phyloP scores from a whole-genome alignment of 2,329 filamentous ascomycete species.

The Zasmidium citrigriseum region DNA sequence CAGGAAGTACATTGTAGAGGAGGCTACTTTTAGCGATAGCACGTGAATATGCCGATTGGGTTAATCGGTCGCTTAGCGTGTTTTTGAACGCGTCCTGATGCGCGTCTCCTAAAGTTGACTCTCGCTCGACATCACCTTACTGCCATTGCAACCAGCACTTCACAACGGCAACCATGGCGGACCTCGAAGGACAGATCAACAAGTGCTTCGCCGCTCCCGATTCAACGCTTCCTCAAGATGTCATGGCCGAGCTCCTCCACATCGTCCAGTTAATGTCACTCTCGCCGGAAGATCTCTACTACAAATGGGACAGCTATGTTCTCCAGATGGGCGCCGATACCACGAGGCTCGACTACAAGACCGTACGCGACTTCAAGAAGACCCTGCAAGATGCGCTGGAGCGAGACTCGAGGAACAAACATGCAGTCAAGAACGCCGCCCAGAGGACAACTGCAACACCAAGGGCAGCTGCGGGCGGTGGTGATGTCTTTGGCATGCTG shows the following conservation, averaged over 20 bases:
- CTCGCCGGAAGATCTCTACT: conserved; percentile 82
- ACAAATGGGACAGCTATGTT: conserved; percentile 98
- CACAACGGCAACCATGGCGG: conserved; percentile 46
- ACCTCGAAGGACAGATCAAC: conserved; percentile 55
- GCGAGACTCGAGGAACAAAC: conserved; percentile 68
- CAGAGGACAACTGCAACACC: conserved; percentile 63
- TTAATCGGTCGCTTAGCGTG: no score
- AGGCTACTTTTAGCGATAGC: no score
- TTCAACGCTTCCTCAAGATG: conserved; percentile 68
- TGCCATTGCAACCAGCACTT: not conserved
- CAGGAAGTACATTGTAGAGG: no score
- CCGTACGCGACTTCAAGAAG: conserved; percentile 77
- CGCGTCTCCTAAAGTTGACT: not conserved
- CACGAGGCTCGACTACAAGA: conserved; percentile 68
- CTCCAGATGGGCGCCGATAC: conserved; percentile 89
- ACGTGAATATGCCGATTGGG: no score
- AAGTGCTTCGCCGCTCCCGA: conserved; percentile 58
- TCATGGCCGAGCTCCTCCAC: conserved; percentile 78
- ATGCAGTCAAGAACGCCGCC: conserved; percentile 59
- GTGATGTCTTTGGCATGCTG: conserved; percentile 72
- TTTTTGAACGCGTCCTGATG: not conserved
- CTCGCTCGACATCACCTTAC: not conserved
- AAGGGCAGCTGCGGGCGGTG: conserved; percentile 52
- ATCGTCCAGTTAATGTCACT: conserved; percentile 84
- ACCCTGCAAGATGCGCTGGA: conserved; percentile 83